Base-by-base conservation (phyloP, 495 filamentous ascomycete genomes). In the Aspergillus hancockii region DNA sequence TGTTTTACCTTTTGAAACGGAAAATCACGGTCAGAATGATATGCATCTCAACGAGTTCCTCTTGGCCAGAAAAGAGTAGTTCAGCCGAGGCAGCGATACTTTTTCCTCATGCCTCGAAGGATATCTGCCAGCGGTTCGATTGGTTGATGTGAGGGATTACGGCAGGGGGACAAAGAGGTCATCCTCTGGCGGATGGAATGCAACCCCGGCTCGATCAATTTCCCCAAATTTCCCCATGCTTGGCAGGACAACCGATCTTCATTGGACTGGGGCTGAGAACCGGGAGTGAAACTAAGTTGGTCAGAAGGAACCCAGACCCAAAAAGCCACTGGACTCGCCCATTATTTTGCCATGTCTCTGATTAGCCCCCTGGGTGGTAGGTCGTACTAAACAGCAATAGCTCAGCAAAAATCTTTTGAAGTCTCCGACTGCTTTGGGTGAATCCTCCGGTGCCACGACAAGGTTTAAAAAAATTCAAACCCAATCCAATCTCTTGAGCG, bases 221-320 rank as follows among this genome's bases (percentile, higher is more conserved):
- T 58, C 58, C 58, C 62, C 54, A 61, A 64, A 61, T 58, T 64
- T 36, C 62, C 62, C 62, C 62, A 61, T 64, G 43, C 54, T 60
- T 60, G 54, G 54, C 54, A 40, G 32, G 49, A 51, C 28, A 18
- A 30, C 18, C 50, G 40, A 36, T 23, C 14, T 22, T 52, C 19
- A 64, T 60, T 64, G 58, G 58, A 47, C 45, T 57, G 49, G 36
- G 34, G 28, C 41, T 34, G 47, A 62, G 58, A 52, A 9, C 32
- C 28, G 49, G 5, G 31, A 52, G 31, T 54, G 55, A 57, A 41
- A 57, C 54, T 46, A 47, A 14, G 21, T 22, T 14, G 22, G 46
- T 28, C 22, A 28, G 25, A 7, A 28, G 25, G 16, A n/a, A n/a
- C 36, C 36, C 3, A n/a, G 16, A 40, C 36, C 36, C 10, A 40